These are phyloP conservation scores for Candida frijolesensis DNA, from an alignment of 1,139 yeast species.

Conservation along the genomic window DNA sequence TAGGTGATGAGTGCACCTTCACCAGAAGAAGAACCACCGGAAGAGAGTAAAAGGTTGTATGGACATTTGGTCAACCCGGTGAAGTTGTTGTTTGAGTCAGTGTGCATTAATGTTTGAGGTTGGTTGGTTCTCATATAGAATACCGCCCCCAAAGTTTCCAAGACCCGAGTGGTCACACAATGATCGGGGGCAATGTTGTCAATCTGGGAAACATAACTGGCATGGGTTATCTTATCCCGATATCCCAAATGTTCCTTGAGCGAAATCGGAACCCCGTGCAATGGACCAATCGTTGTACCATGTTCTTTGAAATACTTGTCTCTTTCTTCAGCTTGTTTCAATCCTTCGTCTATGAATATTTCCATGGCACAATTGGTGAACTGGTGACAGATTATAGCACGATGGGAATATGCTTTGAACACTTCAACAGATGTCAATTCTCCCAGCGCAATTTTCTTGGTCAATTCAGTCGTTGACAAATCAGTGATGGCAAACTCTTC, in stretches of 20 bases:
- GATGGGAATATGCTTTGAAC: constrained; percentile 51
- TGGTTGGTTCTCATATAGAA: constrained; percentile 51
- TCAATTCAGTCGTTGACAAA: constrained; percentile 38
- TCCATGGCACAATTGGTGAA: constrained; percentile 40
- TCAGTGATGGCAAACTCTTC: constrained; percentile 53
- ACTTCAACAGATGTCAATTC: constrained; percentile 47
- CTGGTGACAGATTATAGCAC: constrained; percentile 44
- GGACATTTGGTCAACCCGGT: constrained; percentile 45
- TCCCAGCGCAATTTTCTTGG: constrained; percentile 35
- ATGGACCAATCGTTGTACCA: constrained; percentile 70
- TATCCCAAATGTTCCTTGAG: constrained; percentile 71
- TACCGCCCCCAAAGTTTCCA: constrained; percentile 68
- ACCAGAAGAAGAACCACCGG: constrained; percentile 76
- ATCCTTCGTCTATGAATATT: constrained; percentile 37
- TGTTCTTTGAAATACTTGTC: constrained; percentile 44
- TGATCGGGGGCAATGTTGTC: constrained; percentile 52
- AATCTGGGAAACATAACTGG: constrained; percentile 60
- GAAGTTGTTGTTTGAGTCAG: constrained; percentile 44
- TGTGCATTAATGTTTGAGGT: constrained; percentile 53
- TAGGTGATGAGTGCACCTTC: constrained; percentile 71
- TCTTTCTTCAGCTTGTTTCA: constrained; percentile 34
- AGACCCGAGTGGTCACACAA: constrained; percentile 51
- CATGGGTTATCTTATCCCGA: constrained; percentile 60
- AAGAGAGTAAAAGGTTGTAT: constrained; percentile 38
- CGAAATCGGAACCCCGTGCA: constrained; percentile 80